Base-by-base conservation (phyloP, 805 yeast genomes). In the Candida dendrica region DNA sequence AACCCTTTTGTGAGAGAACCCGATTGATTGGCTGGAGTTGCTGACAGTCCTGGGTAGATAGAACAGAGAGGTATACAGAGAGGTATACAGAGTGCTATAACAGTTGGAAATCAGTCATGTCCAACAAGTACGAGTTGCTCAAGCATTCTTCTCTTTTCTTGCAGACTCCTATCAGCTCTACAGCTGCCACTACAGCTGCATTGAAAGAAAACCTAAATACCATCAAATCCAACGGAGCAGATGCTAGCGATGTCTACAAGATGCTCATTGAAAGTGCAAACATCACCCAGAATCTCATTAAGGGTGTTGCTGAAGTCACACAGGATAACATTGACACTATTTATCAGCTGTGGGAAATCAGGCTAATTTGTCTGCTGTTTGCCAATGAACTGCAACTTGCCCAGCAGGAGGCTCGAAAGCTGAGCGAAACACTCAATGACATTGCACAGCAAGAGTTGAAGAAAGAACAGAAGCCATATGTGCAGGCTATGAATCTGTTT, bases 341-440 rank as follows among this genome's bases (percentile, higher is more conserved):
- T 32, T 32, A 32, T 11, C 39, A 40, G 4, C 33, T 55, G 3
- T 58, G 62, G 62, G 61, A 54, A 37, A 36, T 53, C 5, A 48
- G 57, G 19, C 47, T 58, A 3, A 38, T 47, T 1, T 22, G 46
- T 1, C 38, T 58, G 16, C 19, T 55, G 2, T 45, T 56, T 24
- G 45, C 55, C 1, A 49, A 45, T 27, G 60, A 58, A 34, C 36
- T 50, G 3, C 36, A 47, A 11, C 26, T 53, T 0, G 58, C 61
- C 4, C 59, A 55, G 40, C 53, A 53, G 20, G 62, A 58, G 33
- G 40, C 58, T 15, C 49, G 47, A 15, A 47, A 50, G 24, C 36
- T 56, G 5, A 49, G 56, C 15, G 39, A 34, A 7, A 52, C 46
- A 16, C 22, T 58, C n/a, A 53, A 47, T 29, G 31, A 29, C 4